phyloP scores from a whole-genome alignment of 169 alveolate species.

The Cystoisospora suis region DNA sequence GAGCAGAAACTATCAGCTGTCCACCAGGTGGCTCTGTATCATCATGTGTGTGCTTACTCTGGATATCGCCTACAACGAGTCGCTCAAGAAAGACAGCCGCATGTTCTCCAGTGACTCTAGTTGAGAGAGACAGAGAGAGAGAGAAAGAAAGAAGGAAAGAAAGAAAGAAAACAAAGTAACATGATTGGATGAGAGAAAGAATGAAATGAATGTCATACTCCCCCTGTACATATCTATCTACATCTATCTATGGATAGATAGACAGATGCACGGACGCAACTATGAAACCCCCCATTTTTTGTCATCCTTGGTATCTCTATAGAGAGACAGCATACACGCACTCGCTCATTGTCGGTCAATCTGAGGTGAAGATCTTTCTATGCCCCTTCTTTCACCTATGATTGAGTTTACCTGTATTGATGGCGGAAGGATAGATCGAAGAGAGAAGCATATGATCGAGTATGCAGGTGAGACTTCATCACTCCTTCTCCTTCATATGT shows the following conservation, averaged over 20 bases:
- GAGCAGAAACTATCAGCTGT: too few species aligned
- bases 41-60: slow-evolving; percentile 16
- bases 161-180: neutral
- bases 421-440: slow-evolving; percentile 63
- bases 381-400: neutral
- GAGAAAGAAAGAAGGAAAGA: neutral
- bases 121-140: neutral
- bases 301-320: too few species aligned
- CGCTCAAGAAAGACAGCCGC: slow-evolving; percentile 20
- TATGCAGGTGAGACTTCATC: slow-evolving; percentile 53
- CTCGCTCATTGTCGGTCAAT: too few species aligned
- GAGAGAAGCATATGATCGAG: slow-evolving; percentile 55
- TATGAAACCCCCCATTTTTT: too few species aligned
- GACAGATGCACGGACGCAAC: neutral
- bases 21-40: too few species aligned
- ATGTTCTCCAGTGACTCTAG: slow-evolving; percentile 27
- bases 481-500: slow-evolving; percentile 44
- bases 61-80: slow-evolving; percentile 44
- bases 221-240: neutral
- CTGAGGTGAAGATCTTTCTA: too few species aligned
- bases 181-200: too few species aligned
- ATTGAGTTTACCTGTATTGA: slow-evolving; percentile 34
- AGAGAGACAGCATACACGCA: too few species aligned
- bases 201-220: neutral
- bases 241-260: too few species aligned